phyloP scores from a whole-genome alignment of 306 rosid species.

The Corylus americana region DNA sequence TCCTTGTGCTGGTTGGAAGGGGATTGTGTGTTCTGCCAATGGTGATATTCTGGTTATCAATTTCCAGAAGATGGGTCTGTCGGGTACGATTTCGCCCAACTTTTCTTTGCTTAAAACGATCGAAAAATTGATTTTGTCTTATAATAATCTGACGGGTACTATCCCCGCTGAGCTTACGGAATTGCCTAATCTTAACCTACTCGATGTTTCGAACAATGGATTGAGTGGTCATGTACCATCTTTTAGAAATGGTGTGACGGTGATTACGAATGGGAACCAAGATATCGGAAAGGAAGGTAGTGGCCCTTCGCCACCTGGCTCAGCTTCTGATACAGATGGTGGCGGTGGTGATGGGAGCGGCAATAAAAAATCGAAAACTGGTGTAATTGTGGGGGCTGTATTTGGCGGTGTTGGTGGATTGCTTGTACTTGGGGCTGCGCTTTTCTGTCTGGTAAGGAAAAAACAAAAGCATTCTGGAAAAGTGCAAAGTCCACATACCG shows the following conservation, averaged over 20 bases:
- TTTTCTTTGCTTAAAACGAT: slow-evolving; percentile 47
- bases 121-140: slow-evolving; percentile 41
- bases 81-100: slow-evolving; percentile 66
- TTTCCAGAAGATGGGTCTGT: slow-evolving; percentile 54
- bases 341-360: slow-evolving; percentile 7
- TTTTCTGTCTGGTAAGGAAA: slow-evolving; percentile 23
- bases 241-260: slow-evolving; percentile 38
- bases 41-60: slow-evolving; percentile 48
- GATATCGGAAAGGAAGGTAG: slow-evolving; percentile 56
- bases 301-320: slow-evolving; percentile 5
- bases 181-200: slow-evolving; percentile 39
- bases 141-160: slow-evolving; percentile 51
- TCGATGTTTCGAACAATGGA: slow-evolving; percentile 64
- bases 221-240: slow-evolving; percentile 57
- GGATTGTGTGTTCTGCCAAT: slow-evolving; percentile 39
- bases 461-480: slow-evolving; percentile 27
- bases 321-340: neutral
- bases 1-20: slow-evolving; percentile 68
- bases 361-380: slow-evolving; percentile 19
- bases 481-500: slow-evolving; percentile 27
- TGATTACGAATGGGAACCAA: slow-evolving; percentile 51
- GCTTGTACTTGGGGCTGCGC: slow-evolving; percentile 26
- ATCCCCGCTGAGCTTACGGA: slow-evolving; percentile 62
- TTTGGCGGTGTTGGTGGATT: slow-evolving; percentile 32
- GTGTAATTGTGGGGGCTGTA: slow-evolving; percentile 35